Evolutionary conservation across 1,284 basidiomycete genomes (phyloP).

Genomic region (Ganoderma meredithae): DNA sequence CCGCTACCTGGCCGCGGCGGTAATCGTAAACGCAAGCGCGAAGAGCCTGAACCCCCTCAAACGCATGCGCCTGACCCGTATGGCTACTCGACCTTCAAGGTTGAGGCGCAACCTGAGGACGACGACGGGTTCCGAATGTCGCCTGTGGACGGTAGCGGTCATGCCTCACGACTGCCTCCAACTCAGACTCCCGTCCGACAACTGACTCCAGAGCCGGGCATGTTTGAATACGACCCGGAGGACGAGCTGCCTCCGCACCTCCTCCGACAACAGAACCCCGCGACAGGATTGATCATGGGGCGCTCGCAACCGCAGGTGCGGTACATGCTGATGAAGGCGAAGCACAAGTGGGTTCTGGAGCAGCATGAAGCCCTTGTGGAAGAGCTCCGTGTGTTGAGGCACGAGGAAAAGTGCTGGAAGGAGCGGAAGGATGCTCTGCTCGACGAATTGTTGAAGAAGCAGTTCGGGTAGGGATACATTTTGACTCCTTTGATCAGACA

Average conservation of each 20-base stretch:
- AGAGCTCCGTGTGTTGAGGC: slow-evolving; percentile 62
- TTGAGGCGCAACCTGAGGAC: slow-evolving; percentile 56
- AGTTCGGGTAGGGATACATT: slow-evolving; percentile 38
- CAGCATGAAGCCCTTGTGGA: slow-evolving; percentile 68
- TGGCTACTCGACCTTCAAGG: slow-evolving; percentile 67
- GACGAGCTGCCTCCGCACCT: slow-evolving; percentile 60
- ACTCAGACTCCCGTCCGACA: slow-evolving; percentile 28
- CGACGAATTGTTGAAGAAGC: slow-evolving; percentile 38
- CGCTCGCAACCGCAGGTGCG: slow-evolving; percentile 67
- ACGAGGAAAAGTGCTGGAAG: slow-evolving; percentile 52
- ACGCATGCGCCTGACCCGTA: slow-evolving; percentile 31
- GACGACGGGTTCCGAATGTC: slow-evolving; percentile 39
- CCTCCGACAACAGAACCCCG: slow-evolving; percentile 53
- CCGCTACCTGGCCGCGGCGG: slow-evolving; percentile 76
- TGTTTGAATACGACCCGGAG: slow-evolving; percentile 36
- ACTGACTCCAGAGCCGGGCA: slow-evolving; percentile 35
- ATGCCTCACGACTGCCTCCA: slow-evolving; percentile 19
- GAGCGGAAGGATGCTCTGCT: slow-evolving; percentile 41
- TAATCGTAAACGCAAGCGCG: slow-evolving; percentile 65
- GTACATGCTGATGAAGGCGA: slow-evolving; percentile 83
- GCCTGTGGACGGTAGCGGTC: slow-evolving; percentile 35
- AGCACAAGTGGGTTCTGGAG: slow-evolving; percentile 65
- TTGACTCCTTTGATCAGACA: background rate
- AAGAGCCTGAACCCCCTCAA: slow-evolving; percentile 38
- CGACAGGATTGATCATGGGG: slow-evolving; percentile 65